Base-by-base conservation (phyloP, 2,329 filamentous ascomycete genomes). In the Zymoseptoria crescenta region DNA sequence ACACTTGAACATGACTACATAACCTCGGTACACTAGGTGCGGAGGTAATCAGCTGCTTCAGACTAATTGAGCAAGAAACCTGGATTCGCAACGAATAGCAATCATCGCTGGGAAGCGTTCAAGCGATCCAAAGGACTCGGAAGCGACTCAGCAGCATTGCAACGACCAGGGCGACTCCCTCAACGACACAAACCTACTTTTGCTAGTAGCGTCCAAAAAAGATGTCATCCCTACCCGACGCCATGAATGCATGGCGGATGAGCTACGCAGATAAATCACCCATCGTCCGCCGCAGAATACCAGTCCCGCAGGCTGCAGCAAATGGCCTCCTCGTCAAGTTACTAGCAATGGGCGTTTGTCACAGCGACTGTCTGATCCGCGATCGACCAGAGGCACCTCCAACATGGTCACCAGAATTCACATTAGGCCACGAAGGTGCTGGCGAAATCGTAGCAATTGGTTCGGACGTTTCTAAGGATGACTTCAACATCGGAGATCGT, bases 321-420 rank as follows among this genome's bases (percentile, higher is more conserved):
- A 70, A 66, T 4, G 67, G 68, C 7, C 65, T 73, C 28, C 63
- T 74, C 6, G 62, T 71, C 60, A 72, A 72, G 55, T 68, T 73
- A 58, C 60, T 70, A 45, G 72, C 72, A 35, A 70, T 70, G 29
- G 72, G 71, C 19, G 71, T 74, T 9, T 74, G 72, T 55, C 69
- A 72, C 41, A 71, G 68, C 35, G 72, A 74, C 55, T 69, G 71
- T 56, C 67, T 67, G 13, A 66, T 73, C 7, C 64, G 72, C 13
- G 68, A 61, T 28, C 59, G 64, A 8, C 65, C 71, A 35, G 45
- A 56, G 20, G 35, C 57, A 1, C 24, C 56, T 7, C 56, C 54
- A 19, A 49, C 64, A 62, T 58, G 53, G 57, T 35, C 21, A 2
- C 13, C 54, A 57, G 62, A 63, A 19, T 65, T 63, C 60, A 57